Base-by-base conservation (phyloP, 495 filamentous ascomycete species). In the Podospora comata region DNA sequence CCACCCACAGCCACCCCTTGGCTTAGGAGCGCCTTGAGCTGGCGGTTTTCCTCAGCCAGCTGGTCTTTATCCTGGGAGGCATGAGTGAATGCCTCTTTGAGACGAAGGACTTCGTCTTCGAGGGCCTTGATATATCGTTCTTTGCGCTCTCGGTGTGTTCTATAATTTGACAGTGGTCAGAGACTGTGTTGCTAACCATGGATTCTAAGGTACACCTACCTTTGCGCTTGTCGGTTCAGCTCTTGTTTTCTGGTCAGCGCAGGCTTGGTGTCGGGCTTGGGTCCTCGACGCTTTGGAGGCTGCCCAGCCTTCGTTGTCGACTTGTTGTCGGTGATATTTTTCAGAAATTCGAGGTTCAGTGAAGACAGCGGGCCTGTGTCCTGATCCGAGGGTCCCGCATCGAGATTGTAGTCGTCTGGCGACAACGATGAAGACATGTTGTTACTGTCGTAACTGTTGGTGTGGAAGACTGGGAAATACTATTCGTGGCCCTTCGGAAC, bases 181-280 rank as follows among this genome's bases (percentile, higher is more conserved):
- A 39, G 7, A 55, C 7, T 32, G 13, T 16, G 26, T 1, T 19
- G 15, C 32, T 62, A 30, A 44, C 9, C 30, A 23, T 18, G 4
- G 26, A 27, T n/a, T 11, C n/a, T 15, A 27, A 4, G 34, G 67
- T 5, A 20, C 15, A 30, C 75, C 72, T 88, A 95, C 94, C 94
- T 89, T 78, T 99, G 95, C 30, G 95, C 95, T 81, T 97, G 94
- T 65, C 95, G 87, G 75, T 99, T 99, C 60, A 97, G 79, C 75
- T 99, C 95, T 74, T 99, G 95, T 60, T 94, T 85, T 54, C 94
- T 84, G n/a, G 94, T 99, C 71, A 96, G 79, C 60, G 95, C 93
- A 4, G 95, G 95, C 73, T 97, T 97, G 81, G 92, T 96, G 77
- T 98, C 95, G 28, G 95, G 95, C 73, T 99, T 99, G 0, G 95